Percentiles rank a stretch among this genome's conserved stretches.
phyloP scores from a whole-genome alignment of 352 stramenopile genomes.

The Hyaloperonospora arabidopsidis region DNA sequence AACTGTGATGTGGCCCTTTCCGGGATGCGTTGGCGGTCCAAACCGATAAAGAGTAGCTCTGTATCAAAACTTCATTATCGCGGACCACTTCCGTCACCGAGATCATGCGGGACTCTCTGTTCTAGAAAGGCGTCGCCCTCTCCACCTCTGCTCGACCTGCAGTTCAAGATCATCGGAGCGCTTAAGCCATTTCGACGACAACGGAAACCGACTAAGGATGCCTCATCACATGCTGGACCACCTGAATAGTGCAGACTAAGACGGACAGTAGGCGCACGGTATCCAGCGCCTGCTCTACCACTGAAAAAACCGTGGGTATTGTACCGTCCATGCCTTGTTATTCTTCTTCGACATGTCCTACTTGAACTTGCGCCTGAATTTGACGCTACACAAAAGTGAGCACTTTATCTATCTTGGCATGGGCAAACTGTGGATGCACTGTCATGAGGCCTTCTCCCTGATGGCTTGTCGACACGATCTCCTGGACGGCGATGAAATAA shows the following conservation, averaged over 20 bases:
- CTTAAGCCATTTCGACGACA: background rate
- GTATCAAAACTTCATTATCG: background rate
- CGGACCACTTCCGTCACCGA: background rate
- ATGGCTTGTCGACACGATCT: no score
- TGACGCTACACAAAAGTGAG: background rate
- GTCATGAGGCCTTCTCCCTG: no score
- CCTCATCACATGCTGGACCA: background rate
- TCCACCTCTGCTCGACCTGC: background rate
- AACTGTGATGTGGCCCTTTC: background rate
- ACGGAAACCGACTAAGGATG: background rate
- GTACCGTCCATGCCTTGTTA: background rate
- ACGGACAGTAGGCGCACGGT: background rate
- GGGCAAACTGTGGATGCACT: background rate
- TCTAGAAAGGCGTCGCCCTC: background rate
- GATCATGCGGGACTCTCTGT: background rate
- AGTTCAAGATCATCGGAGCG: background rate
- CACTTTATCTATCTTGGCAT: background rate
- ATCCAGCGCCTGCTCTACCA: background rate
- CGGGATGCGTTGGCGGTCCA: background rate
- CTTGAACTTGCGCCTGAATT: background rate
- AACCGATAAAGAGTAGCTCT: background rate
- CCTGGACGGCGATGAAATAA: no score
- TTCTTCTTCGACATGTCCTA: background rate
- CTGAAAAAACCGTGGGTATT: background rate
- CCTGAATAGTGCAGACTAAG: background rate